phyloP scores from a whole-genome alignment of 2,329 filamentous ascomycete genomes.

The Laburnicola sp. region DNA sequence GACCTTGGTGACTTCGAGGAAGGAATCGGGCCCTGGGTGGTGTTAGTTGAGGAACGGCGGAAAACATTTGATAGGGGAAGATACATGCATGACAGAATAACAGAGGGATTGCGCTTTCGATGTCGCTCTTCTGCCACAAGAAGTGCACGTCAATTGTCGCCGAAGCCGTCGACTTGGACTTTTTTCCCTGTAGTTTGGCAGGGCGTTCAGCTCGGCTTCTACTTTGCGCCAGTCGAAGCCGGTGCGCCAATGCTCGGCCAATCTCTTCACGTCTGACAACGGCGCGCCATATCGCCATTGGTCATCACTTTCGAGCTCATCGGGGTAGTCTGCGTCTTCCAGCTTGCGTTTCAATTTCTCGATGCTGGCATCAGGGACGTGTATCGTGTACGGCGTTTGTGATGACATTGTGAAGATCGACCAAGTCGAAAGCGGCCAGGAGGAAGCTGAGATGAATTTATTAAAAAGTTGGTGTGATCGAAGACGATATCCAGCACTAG shows the following conservation, averaged over 20 bases:
- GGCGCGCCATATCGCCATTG: conserved; percentile 65
- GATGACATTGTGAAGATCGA: neutral
- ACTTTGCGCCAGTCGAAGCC: conserved; percentile 63
- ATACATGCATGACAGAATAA: conserved; percentile 68
- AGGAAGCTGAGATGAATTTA: neutral
- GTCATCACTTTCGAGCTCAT: conserved; percentile 52
- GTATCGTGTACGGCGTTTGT: conserved; percentile 31
- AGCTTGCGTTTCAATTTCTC: conserved; percentile 61
- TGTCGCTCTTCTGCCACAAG: conserved; percentile 59
- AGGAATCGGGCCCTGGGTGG: conserved; percentile 63
- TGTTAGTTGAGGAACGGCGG: conserved; percentile 3
- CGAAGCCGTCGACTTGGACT: conserved; percentile 62
- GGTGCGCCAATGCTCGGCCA: conserved; percentile 61
- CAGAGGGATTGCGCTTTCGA: conserved; percentile 62
- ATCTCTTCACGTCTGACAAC: conserved; percentile 61
- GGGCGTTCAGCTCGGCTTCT: conserved; percentile 62
- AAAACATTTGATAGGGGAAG: conserved; percentile 21
- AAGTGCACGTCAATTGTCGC: conserved; percentile 64
- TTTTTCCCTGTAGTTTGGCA: conserved; percentile 61
- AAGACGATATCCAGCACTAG: neutral
- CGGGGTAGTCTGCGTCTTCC: conserved; percentile 56
- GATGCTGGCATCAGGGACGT: conserved; percentile 50
- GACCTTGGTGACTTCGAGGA: conserved; percentile 67
- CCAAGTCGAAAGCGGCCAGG: too few relatives aligned
- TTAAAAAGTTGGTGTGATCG: neutral